Evolutionary conservation across 441 rosid species (phyloP).

Genomic region (Populus tomentosa): DNA sequence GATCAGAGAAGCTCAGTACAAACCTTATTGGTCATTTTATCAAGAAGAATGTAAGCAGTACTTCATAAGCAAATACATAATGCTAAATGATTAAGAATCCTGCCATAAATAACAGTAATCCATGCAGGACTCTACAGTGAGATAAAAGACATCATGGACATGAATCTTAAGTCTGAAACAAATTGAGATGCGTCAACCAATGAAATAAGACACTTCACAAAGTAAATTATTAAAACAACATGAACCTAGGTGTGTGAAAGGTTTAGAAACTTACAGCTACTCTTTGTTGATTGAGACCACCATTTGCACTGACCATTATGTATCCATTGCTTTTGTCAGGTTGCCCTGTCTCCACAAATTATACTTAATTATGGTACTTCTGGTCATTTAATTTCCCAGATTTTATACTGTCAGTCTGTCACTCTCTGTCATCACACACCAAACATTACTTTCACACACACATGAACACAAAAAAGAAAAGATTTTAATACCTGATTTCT

Average conservation of each 20-base stretch:
- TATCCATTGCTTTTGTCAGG: conserved; percentile 55
- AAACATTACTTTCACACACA: not conserved
- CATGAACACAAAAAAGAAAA: not conserved
- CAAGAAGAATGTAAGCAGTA: no score
- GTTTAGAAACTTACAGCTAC: conserved; percentile 69
- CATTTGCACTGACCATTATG: conserved; percentile 83
- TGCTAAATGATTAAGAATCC: not conserved
- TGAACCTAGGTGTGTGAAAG: not conserved
- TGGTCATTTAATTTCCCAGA: conserved; percentile 1
- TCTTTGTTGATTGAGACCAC: conserved; percentile 94
- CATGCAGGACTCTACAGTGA: not conserved
- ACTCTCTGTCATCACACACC: not conserved
- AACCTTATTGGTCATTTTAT: no score
- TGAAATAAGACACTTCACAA: not conserved
- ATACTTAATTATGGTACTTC: conserved; percentile 1
- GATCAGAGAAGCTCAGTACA: no score
- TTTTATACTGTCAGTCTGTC: not conserved
- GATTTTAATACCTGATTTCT: conserved; percentile 28
- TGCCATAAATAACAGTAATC: not conserved
- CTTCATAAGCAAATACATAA: no score
- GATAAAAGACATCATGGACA: not conserved
- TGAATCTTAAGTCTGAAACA: not conserved
- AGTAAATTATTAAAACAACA: not conserved
- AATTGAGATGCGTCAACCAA: not conserved
- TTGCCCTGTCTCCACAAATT: conserved; percentile 35